phyloP scores from a whole-genome alignment of 345 rosid species.

The Populus deltoides region DNA sequence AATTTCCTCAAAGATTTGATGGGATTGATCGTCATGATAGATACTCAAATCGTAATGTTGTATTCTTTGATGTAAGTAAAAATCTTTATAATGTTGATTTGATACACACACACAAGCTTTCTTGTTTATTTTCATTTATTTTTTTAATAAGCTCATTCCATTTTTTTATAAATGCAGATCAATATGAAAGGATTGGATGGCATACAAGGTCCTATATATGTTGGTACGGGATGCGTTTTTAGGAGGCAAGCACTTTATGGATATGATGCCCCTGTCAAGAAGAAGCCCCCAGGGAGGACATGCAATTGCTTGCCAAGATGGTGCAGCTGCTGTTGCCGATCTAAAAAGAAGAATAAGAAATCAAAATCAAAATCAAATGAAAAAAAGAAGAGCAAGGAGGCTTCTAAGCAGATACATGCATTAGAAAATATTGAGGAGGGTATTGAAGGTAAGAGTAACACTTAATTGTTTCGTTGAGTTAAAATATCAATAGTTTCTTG shows the following conservation, averaged over 20 bases:
- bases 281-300: conserved; percentile 63
- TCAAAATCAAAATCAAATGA: conserved; percentile 42
- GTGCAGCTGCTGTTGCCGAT: conserved; percentile 44
- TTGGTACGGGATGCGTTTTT: conserved; percentile 93
- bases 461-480: neutral
- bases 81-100: neutral
- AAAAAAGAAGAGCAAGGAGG: conserved; percentile 47
- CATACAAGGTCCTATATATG: conserved; percentile 89
- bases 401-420: conserved; percentile 65
- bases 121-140: neutral
- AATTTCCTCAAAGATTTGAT: conserved; percentile 22
- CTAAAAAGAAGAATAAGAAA: conserved; percentile 51
- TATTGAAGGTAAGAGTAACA: conserved; percentile 38
- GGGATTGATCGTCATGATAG: conserved; percentile 18
- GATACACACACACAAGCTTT: neutral
- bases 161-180: conserved; percentile 46
- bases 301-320: conserved; percentile 90
- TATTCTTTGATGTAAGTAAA: conserved; percentile 18
- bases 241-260: conserved; percentile 88
- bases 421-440: conserved; percentile 75
- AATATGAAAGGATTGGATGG: conserved; percentile 97
- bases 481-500: neutral
- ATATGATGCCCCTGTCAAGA: conserved; percentile 70
- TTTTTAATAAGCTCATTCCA: neutral
- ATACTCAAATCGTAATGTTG: conserved; percentile 22